These are phyloP conservation scores for Debaryomyces hansenii DNA, from an alignment of 805 yeast genomes.

Conservation along the genomic window DNA sequence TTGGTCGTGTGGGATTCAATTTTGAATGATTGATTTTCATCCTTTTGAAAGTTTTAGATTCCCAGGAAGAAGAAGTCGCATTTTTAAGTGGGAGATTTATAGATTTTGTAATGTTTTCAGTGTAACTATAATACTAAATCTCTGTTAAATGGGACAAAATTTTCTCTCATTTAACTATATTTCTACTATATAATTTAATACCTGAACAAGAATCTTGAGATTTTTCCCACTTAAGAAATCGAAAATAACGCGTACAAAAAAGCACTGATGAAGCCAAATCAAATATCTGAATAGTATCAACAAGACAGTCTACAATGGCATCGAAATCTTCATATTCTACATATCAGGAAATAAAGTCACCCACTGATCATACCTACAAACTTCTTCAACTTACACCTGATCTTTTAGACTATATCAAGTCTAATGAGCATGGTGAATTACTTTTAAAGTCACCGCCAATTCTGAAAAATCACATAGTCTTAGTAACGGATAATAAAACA, in stretches of 20 bases:
- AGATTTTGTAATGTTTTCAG: no score
- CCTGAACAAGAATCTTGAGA: background rate
- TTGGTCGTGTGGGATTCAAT: background rate
- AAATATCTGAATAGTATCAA: background rate
- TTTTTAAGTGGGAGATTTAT: no score
- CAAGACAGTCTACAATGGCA: background rate
- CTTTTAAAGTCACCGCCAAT: conserved; percentile 33
- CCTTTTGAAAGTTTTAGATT: background rate
- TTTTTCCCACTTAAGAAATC: background rate
- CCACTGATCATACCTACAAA: conserved; percentile 34
- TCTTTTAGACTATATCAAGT: conserved; percentile 36
- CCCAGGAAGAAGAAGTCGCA: no score
- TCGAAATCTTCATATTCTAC: background rate
- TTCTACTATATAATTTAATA: background rate
- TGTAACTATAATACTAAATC: background rate
- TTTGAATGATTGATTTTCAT: background rate
- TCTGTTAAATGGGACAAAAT: background rate
- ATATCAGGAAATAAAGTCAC: conserved; percentile 13
- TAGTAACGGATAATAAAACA: conserved; percentile 60
- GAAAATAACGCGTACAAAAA: background rate
- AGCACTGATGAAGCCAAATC: background rate
- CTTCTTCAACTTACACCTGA: conserved; percentile 56
- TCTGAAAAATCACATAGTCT: conserved; percentile 45
- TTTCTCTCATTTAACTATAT: background rate
- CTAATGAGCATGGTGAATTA: conserved; percentile 23